Evolutionary conservation across 2,329 filamentous ascomycete genomes (phyloP).

Genomic region (Xylariaceae sp.): DNA sequence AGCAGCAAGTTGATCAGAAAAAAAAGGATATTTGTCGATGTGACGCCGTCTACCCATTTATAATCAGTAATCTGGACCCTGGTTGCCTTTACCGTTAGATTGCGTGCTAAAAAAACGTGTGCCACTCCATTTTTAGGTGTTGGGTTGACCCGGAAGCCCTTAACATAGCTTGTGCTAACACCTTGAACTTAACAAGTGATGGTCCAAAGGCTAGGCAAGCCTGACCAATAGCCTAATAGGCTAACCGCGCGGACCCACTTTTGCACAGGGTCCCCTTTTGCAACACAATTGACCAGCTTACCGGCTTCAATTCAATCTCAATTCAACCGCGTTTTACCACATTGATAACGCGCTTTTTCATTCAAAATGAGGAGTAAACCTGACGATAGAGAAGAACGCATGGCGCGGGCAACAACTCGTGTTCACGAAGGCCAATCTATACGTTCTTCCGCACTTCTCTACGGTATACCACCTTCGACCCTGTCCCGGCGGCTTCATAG

Average conservation of each 20-base stretch:
- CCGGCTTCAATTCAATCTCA: too few relatives aligned
- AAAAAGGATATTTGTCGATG: conserved; percentile 1
- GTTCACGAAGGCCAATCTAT: too few relatives aligned
- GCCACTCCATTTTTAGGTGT: not conserved
- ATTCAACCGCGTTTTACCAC: too few relatives aligned
- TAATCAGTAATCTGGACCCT: not conserved
- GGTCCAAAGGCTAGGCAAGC: not conserved
- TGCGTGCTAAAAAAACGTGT: not conserved
- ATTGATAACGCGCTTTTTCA: too few relatives aligned
- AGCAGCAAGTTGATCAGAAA: not conserved
- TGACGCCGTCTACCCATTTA: not conserved
- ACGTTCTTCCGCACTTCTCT: too few relatives aligned
- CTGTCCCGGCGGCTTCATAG: too few relatives aligned
- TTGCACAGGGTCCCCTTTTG: too few relatives aligned
- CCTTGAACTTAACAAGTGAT: not conserved
- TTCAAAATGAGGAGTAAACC: too few relatives aligned
- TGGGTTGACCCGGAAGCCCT: not conserved
- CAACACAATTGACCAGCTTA: too few relatives aligned
- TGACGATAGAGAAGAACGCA: too few relatives aligned
- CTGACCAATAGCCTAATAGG: not conserved
- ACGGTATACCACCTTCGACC: too few relatives aligned
- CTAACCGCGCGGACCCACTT: not conserved
- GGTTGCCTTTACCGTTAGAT: not conserved
- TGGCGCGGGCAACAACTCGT: too few relatives aligned
- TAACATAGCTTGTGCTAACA: not conserved